Base-by-base conservation (phyloP, 352 stramenopile genomes). In the Globisporangium paddicum region DNA sequence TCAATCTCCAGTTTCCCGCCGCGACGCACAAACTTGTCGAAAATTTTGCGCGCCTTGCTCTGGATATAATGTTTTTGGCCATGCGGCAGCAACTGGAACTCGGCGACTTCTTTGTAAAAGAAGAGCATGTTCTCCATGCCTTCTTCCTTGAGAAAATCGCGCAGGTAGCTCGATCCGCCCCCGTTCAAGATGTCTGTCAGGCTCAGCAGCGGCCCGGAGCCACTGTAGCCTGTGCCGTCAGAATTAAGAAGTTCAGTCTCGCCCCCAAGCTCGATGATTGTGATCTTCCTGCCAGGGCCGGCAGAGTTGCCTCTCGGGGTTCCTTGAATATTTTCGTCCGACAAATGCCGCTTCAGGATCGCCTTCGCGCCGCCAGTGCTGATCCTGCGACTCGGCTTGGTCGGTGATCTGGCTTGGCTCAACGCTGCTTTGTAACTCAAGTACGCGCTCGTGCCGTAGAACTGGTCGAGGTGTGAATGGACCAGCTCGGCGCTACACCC, bases 11-110 rank as follows among this genome's bases (percentile, higher is more conserved):
- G 61, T 37, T 86, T 76, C 21, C 58, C 80, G 11, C 77, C 80
- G 16, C 78, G 76, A 11, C 80, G 71, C 14, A 90, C 72, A 23
- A 81, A 90, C 52, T 77, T 82, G 56, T 90, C 79, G 38, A 90
- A 90, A 59, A 88, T 83, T 34, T 83, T 77, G 16, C 77, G 72
- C 4, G 80, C 80, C 16, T 83, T 78, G 67, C 74, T 84, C 32
- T 87, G 74, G 48, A 90, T 90, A 60, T 90, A 90, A 53, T 87
- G 74, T 25, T 70, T 72, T 56, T 90, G 79, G 23, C 75, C 76
- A 48, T 90, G 80, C 5, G 77, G 77, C 1, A 90, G 59, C 10
- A 82, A 55, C 58, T 90, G 77, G 55, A 88, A 90, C 58, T 90
- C 77, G 35, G 74, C 77, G 14, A 88, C 79, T 30, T 90, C 80